Conservation (phyloP, 2,329 filamentous ascomycete species). For the Aspergillus pseudoterreus region DNA sequence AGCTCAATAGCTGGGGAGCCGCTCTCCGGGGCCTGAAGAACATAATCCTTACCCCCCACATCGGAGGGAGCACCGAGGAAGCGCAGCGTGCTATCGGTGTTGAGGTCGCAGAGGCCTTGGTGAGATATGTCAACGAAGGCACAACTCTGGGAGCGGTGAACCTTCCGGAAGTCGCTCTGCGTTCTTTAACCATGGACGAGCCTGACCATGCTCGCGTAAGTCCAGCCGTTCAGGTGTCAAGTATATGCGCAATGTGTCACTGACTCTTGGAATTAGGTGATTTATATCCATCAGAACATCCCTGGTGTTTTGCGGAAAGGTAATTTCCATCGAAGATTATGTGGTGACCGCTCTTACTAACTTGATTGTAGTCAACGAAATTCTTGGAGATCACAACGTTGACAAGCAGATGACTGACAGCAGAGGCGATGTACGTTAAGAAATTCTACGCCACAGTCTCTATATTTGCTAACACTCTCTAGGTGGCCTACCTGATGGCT, state of each 20-base stretch:
- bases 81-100: slow-evolving; percentile 93
- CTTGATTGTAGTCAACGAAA: slow-evolving; percentile 70
- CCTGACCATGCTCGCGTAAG: slow-evolving; percentile 77
- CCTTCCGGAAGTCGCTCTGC: slow-evolving; percentile 88
- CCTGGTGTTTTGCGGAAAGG: slow-evolving; percentile 87
- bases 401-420: slow-evolving; percentile 98
- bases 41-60: slow-evolving; percentile 92
- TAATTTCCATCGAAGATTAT: slow-evolving; percentile 30
- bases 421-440: slow-evolving; percentile 68
- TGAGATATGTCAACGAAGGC: slow-evolving; percentile 94
- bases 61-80: slow-evolving; percentile 96
- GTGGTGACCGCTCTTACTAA: slow-evolving; percentile 13
- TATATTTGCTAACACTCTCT: slow-evolving; percentile 11
- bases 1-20: slow-evolving; percentile 78
- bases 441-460: no score
- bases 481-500: slow-evolving; percentile 94
- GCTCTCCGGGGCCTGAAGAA: slow-evolving; percentile 84
- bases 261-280: slow-evolving; percentile 54
- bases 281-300: slow-evolving; percentile 96
- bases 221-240: slow-evolving; percentile 3
- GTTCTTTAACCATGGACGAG: slow-evolving; percentile 86
- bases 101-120: slow-evolving; percentile 83
- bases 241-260: neutral
- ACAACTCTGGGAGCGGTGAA: slow-evolving; percentile 90
- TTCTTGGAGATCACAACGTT: slow-evolving; percentile 92